Evolutionary conservation across 2,329 filamentous ascomycete genomes (phyloP), one percentile per base, ranked within the genome.

Genomic region (Pyrenophora tritici-repentis): DNA sequence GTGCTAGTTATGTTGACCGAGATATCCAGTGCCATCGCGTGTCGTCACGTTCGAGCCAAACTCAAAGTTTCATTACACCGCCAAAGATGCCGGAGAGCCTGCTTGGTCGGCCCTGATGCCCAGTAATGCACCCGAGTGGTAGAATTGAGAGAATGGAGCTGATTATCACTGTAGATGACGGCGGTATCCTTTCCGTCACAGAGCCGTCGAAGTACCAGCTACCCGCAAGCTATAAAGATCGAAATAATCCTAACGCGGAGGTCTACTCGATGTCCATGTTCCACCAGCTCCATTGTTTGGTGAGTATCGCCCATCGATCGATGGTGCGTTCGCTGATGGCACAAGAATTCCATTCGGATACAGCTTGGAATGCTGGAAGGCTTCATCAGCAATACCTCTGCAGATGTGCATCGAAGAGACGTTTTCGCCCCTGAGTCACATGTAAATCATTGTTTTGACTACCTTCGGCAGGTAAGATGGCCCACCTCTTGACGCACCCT

Each of bases 231-330:
- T 53, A 53, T 22, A 50, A 45, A 40, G 33, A 50, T 13, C 35
- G 40, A 24, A 53, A 53, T 12, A 17, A 31, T 13, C 32, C 31
- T 7, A 22, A 48, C 22, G 24, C 40, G 6, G 50, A 53, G 31
- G 45, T 53, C 18, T 53, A 49, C 36, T 50, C 50, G 0, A 53
- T 37, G 24, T 50, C 50, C 10, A 44, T 53, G 45, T 49, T 43
- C 31, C 41, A 53, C 24, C 46, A 53, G 26, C 24, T 53, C 12
- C 46, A 53, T 13, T 53, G 41, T 18, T 33, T 53, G 31, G 50
- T 50, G 13, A 37, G 40, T 44, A 6, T 31, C 12, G 14, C 20
- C n/a, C 20, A 35, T 29, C 16, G 13, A 31, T 4, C 13, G 22
- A 10, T 24, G 4, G 32, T 35, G 14, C 10, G 14, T 1, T 35